Conservation (phyloP, 805 yeast species). For the Saccharomycopsis sp. region DNA sequence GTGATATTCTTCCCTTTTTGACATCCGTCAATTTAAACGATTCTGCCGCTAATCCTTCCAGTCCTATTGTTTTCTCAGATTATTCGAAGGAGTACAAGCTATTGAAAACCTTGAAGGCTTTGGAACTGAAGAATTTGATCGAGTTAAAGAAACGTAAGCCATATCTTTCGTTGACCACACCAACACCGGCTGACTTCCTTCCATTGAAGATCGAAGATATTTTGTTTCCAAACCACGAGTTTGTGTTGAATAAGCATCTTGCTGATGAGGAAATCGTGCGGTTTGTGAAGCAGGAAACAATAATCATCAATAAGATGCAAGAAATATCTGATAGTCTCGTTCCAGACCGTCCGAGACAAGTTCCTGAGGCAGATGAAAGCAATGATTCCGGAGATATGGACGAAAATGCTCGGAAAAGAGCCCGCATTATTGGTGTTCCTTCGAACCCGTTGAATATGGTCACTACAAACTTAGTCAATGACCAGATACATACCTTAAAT, state of each 20-base stretch:
- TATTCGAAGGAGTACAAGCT: too few relatives aligned
- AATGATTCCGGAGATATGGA: background rate
- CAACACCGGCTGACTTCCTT: slow-evolving; percentile 5
- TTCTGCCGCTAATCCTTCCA: slow-evolving; percentile 1
- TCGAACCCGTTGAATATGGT: background rate
- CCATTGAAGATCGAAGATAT: slow-evolving; percentile 27
- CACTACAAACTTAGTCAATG: background rate
- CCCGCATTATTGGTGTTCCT: background rate
- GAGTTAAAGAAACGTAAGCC: slow-evolving; percentile 13
- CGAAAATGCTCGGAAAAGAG: background rate
- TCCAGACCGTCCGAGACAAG: background rate
- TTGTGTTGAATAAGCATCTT: slow-evolving; percentile 28
- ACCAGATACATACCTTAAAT: background rate
- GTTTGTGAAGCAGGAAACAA: slow-evolving; percentile 24
- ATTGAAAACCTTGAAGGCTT: too few relatives aligned
- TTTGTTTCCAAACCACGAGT: slow-evolving; percentile 34
- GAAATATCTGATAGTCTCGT: background rate
- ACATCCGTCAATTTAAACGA: background rate
- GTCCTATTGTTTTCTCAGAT: slow-evolving; percentile 16
- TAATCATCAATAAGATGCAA: slow-evolving; percentile 1
- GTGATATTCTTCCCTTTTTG: slow-evolving; percentile 7
- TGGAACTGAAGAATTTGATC: slow-evolving; percentile 21
- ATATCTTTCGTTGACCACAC: slow-evolving; percentile 5
- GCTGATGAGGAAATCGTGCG: slow-evolving; percentile 31
- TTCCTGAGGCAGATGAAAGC: background rate